Percentiles rank a stretch among this genome's conserved stretches.
Conservation (phyloP, 306 rosid species). For the Begonia loranthoides region DNA sequence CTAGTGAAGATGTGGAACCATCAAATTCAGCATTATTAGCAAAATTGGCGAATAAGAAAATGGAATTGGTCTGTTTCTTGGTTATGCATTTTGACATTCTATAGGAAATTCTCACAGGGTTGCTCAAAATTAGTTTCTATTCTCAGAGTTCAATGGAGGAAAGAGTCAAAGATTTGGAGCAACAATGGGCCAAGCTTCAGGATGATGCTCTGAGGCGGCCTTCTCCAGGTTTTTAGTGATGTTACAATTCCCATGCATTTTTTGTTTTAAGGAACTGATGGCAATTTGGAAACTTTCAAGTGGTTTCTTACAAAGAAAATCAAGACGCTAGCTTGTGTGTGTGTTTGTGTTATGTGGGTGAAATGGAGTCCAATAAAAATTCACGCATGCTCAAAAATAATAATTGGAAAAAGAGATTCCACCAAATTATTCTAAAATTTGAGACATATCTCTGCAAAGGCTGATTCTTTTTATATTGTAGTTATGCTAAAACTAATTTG, state of each 20-base stretch:
- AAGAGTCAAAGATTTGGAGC: conserved; percentile 38
- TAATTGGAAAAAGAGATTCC: too few species aligned
- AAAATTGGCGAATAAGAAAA: conserved; percentile 58
- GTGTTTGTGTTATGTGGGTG: too few species aligned
- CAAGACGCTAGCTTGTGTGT: too few species aligned
- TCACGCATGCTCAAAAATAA: too few species aligned
- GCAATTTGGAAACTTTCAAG: too few species aligned
- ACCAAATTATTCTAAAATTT: too few species aligned
- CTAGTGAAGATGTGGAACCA: conserved; percentile 30
- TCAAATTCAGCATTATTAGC: conserved; percentile 28
- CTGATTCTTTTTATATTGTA: not conserved
- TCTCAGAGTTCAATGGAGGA: conserved; percentile 58
- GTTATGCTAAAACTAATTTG: conserved; percentile 7
- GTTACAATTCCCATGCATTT: not conserved
- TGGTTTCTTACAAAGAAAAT: too few species aligned
- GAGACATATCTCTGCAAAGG: too few species aligned
- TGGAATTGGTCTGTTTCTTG: conserved; percentile 47
- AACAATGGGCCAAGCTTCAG: conserved; percentile 57
- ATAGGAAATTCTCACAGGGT: too few species aligned
- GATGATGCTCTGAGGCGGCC: conserved; percentile 60
- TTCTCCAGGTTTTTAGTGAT: conserved; percentile 44
- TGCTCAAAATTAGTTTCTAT: not conserved
- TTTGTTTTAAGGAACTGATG: conserved; percentile 6
- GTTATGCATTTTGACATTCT: conserved; percentile 8
- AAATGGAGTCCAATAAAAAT: too few species aligned